Conservation (phyloP, 306 rosid genomes). For the Dalbergia cultrata region DNA sequence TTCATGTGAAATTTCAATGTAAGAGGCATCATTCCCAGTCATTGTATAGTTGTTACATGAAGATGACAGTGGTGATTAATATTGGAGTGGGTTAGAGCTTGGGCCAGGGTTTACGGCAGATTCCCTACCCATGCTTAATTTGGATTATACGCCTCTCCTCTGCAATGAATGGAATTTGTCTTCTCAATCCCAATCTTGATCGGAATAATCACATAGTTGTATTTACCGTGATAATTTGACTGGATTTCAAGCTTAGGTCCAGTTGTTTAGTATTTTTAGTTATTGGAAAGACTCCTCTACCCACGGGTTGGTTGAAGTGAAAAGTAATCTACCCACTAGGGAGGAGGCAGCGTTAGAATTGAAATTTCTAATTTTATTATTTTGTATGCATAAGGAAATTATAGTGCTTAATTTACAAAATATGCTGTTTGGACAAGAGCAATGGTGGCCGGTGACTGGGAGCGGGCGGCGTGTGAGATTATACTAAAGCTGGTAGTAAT, state of each 20-base stretch:
- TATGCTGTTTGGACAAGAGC: too few relatives aligned
- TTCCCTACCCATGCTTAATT: not conserved
- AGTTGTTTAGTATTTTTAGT: not conserved
- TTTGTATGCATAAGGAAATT: too few relatives aligned
- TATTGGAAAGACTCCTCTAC: not conserved
- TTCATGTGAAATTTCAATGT: too few relatives aligned
- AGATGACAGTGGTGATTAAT: not conserved
- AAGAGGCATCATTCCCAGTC: not conserved
- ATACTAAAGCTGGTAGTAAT: not conserved
- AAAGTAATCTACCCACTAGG: not conserved
- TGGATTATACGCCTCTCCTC: not conserved
- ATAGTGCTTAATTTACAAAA: too few relatives aligned
- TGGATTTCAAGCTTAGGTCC: conserved; percentile 7
- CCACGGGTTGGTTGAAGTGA: not conserved
- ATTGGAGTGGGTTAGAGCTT: not conserved
- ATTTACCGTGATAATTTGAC: not conserved
- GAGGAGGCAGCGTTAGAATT: not conserved
- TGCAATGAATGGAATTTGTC: not conserved
- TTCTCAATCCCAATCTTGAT: not conserved
- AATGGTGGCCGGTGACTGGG: not conserved
- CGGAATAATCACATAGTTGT: not conserved
- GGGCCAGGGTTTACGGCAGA: conserved; percentile 10
- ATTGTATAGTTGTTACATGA: not conserved
- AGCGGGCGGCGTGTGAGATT: not conserved
- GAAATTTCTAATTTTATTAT: not conserved